Evolutionary conservation across 306 rosid species (phyloP).

Genomic region (Quercus rubra): DNA sequence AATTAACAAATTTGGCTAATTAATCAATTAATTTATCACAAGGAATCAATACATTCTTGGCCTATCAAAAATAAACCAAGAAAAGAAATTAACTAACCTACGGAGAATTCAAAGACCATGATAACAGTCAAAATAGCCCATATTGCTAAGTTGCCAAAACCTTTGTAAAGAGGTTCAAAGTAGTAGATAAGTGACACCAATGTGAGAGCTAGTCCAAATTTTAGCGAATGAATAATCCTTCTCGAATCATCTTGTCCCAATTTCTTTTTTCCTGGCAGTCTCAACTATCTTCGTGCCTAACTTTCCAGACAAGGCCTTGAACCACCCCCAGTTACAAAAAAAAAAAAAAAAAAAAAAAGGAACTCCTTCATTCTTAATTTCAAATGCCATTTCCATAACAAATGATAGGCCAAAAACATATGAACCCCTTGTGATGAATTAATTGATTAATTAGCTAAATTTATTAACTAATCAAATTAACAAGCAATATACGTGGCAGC

Average conservation of each 20-base stretch:
- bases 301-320: neutral
- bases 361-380: neutral
- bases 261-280: constrained; percentile 22
- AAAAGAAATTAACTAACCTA: constrained; percentile 20
- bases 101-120: constrained; percentile 33
- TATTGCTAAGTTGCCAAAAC: constrained; percentile 26
- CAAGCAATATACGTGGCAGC: no score
- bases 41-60: no score
- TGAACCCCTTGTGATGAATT: no score
- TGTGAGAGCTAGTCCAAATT: constrained; percentile 35
- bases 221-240: constrained; percentile 34
- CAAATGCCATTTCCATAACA: constrained; percentile 1
- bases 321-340: neutral
- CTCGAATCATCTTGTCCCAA: constrained; percentile 46
- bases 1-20: no score
- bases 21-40: no score
- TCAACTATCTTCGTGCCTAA: neutral
- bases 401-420: no score
- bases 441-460: no score
- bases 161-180: constrained; percentile 21
- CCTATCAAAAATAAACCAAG: no score
- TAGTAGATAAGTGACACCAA: constrained; percentile 30
- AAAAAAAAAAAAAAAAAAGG: no score
- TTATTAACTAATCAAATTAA: no score
- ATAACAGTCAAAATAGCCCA: constrained; percentile 41